These are phyloP conservation scores for Chaetomium sp. DNA, from an alignment of 2,329 filamentous ascomycete species.

Conservation along the genomic window DNA sequence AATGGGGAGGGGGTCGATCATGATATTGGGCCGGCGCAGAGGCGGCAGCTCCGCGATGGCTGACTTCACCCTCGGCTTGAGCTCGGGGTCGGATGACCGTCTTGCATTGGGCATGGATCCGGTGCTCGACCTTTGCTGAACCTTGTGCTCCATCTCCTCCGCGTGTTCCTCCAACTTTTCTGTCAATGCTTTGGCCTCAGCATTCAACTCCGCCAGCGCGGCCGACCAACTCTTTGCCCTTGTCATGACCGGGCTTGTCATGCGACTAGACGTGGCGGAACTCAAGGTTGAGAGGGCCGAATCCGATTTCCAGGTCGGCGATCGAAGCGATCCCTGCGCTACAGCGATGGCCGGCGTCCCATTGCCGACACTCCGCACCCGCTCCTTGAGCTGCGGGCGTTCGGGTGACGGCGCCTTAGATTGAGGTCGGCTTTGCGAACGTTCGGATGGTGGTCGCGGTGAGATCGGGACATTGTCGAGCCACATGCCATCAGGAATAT, in stretches of 20 bases:
- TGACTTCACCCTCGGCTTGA: conserved; percentile 54
- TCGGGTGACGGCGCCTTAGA: conserved; percentile 51
- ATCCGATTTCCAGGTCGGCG: conserved; percentile 48
- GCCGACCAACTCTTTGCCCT: conserved; percentile 70
- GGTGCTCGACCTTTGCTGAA: conserved; percentile 30
- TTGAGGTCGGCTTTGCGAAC: conserved; percentile 45
- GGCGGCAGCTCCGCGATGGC: conserved; percentile 64
- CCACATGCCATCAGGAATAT: conserved; percentile 71
- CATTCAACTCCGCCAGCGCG: conserved; percentile 60
- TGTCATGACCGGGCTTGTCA: conserved; percentile 40
- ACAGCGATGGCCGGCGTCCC: conserved; percentile 55
- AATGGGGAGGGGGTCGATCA: conserved; percentile 77
- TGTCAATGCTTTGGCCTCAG: conserved; percentile 67
- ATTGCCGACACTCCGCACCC: conserved; percentile 53
- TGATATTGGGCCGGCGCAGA: conserved; percentile 66
- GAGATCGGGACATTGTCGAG: conserved; percentile 80
- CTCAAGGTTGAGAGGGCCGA: conserved; percentile 29
- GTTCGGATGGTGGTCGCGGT: conserved; percentile 55
- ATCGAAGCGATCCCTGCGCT: conserved; percentile 54
- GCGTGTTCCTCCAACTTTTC: conserved; percentile 76
- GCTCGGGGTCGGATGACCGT: conserved; percentile 33
- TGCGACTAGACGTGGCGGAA: conserved; percentile 27
- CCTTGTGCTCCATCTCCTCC: conserved; percentile 51
- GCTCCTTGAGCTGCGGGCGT: conserved; percentile 40
- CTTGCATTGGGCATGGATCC: conserved; percentile 32